Conservation (phyloP, 2,329 filamentous ascomycete genomes). For the Pseudopithomyces chartarum region DNA sequence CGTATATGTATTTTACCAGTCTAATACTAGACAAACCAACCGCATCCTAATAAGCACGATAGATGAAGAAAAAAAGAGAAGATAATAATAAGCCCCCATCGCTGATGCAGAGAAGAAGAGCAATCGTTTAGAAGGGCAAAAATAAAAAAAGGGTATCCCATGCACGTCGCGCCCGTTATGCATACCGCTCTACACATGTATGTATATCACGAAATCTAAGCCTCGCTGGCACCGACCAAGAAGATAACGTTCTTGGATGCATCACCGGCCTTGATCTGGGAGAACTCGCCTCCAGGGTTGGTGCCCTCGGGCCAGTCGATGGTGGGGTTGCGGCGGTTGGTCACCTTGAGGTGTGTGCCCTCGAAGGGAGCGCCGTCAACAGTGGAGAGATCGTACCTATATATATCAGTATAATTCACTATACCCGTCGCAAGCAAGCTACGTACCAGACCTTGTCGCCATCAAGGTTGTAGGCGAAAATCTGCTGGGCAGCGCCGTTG, state of each 20-base stretch:
- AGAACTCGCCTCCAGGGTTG: constrained; percentile 23
- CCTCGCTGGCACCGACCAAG: background rate
- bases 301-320: constrained; percentile 33
- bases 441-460: constrained; percentile 24
- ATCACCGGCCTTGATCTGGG: constrained; percentile 19
- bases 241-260: constrained; percentile 32
- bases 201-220: background rate
- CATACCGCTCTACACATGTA: too few relatives aligned
- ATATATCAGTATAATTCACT: background rate
- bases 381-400: constrained; percentile 28
- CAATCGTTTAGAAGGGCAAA: too few relatives aligned
- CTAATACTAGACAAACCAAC: too few relatives aligned
- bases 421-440: background rate
- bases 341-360: constrained; percentile 29
- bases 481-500: constrained; percentile 27
- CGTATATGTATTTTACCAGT: too few relatives aligned
- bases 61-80: too few relatives aligned
- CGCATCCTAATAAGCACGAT: too few relatives aligned
- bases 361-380: constrained; percentile 35
- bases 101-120: too few relatives aligned
- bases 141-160: too few relatives aligned
- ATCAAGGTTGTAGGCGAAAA: constrained; percentile 35
- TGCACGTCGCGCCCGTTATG: too few relatives aligned
- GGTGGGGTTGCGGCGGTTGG: constrained; percentile 19
- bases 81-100: too few relatives aligned